Evolutionary conservation across 2,329 filamentous ascomycete genomes (phyloP).

Genomic region (Sporothrix pallida): DNA sequence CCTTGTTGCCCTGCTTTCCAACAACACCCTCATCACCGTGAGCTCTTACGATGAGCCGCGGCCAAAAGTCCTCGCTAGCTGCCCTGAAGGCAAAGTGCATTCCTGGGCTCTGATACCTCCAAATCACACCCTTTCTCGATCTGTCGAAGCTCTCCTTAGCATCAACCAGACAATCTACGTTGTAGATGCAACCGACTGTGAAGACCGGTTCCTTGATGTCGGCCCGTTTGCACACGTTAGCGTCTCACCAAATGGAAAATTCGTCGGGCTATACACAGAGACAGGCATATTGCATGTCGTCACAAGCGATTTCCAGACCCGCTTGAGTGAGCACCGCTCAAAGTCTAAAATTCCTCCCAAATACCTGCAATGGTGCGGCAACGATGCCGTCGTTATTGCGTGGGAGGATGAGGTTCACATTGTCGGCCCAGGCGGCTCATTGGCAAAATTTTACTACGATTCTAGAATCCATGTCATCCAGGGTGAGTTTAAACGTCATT

Average conservation of each 20-base stretch:
- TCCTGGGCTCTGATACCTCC: conserved; percentile 92
- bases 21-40: conserved; percentile 87
- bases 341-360: conserved; percentile 83
- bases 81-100: conserved; percentile 78
- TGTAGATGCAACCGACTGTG: conserved; percentile 85
- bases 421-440: conserved; percentile 81
- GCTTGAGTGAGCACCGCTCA: conserved; percentile 89
- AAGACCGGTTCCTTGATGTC: conserved; percentile 88
- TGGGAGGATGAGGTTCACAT: conserved; percentile 99
- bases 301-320: conserved; percentile 91
- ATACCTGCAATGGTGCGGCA: conserved; percentile 94
- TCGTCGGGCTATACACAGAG: conserved; percentile 83
- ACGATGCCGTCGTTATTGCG: conserved; percentile 88
- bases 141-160: conserved; percentile 89
- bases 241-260: conserved; percentile 89
- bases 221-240: conserved; percentile 90
- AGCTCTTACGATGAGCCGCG: conserved; percentile 88
- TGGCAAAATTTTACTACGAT: conserved; percentile 84
- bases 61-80: conserved; percentile 77
- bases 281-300: conserved; percentile 90
- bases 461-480: conserved; percentile 86
- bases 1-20: conserved; percentile 89
- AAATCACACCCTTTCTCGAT: conserved; percentile 84
- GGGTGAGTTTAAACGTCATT: conserved; percentile 57
- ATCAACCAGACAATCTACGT: conserved; percentile 84